Evolutionary conservation across 179 eudicot species (phyloP).

Genomic region (Beta lomatogona): DNA sequence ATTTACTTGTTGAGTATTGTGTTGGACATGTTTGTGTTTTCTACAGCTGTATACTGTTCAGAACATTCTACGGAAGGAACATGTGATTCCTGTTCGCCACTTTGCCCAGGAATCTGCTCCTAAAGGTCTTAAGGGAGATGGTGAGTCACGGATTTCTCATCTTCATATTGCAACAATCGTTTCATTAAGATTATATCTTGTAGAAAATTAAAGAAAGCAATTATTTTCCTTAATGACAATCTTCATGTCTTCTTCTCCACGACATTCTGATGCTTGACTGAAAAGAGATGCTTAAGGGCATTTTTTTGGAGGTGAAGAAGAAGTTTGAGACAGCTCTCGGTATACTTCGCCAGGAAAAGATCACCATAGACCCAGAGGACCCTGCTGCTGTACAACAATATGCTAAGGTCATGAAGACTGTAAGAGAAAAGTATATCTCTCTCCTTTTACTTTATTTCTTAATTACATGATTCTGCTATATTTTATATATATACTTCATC

Average conservation of each 20-base stretch:
- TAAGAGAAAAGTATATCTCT: slow-evolving; percentile 72
- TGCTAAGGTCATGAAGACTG: slow-evolving; percentile 90
- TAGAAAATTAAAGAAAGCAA: neutral
- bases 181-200: neutral
- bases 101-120: slow-evolving; percentile 66
- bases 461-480: neutral
- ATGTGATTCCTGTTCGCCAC: slow-evolving; percentile 50
- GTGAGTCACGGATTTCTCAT: slow-evolving; percentile 44
- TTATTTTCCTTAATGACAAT: neutral
- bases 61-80: slow-evolving; percentile 47
- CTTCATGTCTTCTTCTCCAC: slow-evolving; percentile 19
- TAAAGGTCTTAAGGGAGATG: slow-evolving; percentile 80
- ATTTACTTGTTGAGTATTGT: neutral
- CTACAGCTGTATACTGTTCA: slow-evolving; percentile 56
- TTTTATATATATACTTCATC: too few species aligned
- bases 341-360: slow-evolving; percentile 80
- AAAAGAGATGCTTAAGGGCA: slow-evolving; percentile 89
- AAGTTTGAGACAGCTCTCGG: slow-evolving; percentile 90
- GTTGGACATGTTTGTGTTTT: neutral
- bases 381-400: slow-evolving; percentile 86
- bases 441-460: neutral
- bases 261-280: slow-evolving; percentile 26
- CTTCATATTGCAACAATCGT: neutral
- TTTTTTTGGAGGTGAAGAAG: slow-evolving; percentile 83
- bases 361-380: slow-evolving; percentile 87